phyloP scores from a whole-genome alignment of 1,284 basidiomycete species.

The Pseudozyma tsukubaensis region DNA sequence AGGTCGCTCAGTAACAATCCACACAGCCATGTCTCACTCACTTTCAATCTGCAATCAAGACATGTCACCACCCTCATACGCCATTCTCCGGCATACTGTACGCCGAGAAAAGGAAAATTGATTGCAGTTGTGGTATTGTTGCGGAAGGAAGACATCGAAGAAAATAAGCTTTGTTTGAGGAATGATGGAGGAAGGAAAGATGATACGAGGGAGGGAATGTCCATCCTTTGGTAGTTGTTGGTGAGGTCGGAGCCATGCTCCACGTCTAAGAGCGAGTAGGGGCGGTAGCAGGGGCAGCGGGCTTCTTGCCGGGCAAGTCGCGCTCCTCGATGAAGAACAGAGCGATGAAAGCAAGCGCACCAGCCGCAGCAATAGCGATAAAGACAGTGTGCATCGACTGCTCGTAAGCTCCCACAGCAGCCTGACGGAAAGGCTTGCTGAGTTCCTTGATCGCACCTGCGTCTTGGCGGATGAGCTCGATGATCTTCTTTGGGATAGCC shows the following conservation, averaged over 20 bases:
- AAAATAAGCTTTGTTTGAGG: too few relatives aligned
- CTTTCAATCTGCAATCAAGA: background rate
- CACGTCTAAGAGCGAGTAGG: conserved; percentile 30
- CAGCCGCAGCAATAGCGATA: conserved; percentile 65
- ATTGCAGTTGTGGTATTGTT: too few relatives aligned
- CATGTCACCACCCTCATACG: background rate
- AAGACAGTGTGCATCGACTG: conserved; percentile 69
- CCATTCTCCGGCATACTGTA: background rate
- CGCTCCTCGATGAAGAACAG: conserved; percentile 68
- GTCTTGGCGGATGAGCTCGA: conserved; percentile 65
- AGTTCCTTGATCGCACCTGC: conserved; percentile 63
- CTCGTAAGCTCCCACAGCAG: conserved; percentile 68
- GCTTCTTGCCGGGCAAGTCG: conserved; percentile 65
- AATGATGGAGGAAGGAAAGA: background rate
- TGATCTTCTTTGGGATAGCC: conserved; percentile 62
- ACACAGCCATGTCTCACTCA: background rate
- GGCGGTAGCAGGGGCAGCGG: conserved; percentile 34
- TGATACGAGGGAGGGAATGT: too few relatives aligned
- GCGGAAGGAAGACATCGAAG: too few relatives aligned
- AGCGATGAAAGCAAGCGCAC: conserved; percentile 62
- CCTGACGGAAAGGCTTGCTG: conserved; percentile 48
- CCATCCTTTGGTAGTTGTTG: background rate
- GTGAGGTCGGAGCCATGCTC: background rate
- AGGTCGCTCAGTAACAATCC: conserved; percentile 70
- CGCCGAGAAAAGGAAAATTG: background rate